Evolutionary conservation across 1,284 basidiomycete species (phyloP), one percentile per base, ranked within the genome.

Genomic region (Cutaneotrichosporon arboriforme): DNA sequence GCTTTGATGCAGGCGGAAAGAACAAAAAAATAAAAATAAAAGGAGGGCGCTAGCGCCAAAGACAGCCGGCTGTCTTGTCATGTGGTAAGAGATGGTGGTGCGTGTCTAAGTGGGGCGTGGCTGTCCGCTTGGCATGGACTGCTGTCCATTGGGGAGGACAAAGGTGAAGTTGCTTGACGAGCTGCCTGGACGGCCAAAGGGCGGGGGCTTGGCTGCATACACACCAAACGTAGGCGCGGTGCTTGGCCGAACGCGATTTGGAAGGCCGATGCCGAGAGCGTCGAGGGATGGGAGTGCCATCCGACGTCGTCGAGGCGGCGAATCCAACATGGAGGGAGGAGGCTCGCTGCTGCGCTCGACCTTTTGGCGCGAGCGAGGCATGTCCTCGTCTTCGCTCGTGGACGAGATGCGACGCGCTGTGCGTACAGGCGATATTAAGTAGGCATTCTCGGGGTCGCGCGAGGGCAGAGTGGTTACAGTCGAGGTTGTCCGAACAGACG

Each of bases 211-310:
- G 35, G 46, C 35, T 5, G 35, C 12, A 42, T 52, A 49, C 34
- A 37, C 48, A 12, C 51, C 31, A 36, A 53, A 57, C 3, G 43
- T 52, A 7, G 66, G 66, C 3, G 66, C 66, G 0, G 68, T 70
- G 4, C 51, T 44, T 8, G 66, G 65, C 15, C 66, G 48, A 17
- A 26, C 33, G 4, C 59, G 50, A 13, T 45, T 45, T 0, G 67
- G 66, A 2, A 71, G 48, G 17, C 69, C 67, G 7, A 68, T 50
- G 4, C 68, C 68, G 2, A 72, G 54, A 1, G 65, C 61, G 46
- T 67, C 65, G 23, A 72, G 62, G 1, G 67, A 70, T 4, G 67
- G 68, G 8, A 72, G 45, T 12, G 31, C 51, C 8, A 35, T 17
- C 33, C 46, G 15, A n/a, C 22, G 36, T 18, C 18, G 22, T 15